Percentiles rank a stretch among this genome's conserved stretches.
phyloP scores from a whole-genome alignment of 345 rosid genomes.

The Citropsis articulata region DNA sequence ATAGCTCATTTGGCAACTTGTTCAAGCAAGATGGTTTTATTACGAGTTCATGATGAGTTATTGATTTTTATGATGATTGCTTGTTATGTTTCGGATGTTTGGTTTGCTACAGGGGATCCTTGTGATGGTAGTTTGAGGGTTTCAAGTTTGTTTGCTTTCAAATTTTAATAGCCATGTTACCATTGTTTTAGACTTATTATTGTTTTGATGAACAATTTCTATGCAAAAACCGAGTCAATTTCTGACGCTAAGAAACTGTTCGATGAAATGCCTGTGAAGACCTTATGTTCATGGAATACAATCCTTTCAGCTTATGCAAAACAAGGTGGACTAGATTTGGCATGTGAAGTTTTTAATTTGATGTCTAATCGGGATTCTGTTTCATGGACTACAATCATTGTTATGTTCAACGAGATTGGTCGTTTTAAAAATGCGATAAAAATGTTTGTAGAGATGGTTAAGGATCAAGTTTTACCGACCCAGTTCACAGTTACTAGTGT shows the following conservation, averaged over 20 bases:
- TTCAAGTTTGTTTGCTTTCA: no score
- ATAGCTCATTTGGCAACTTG: background rate
- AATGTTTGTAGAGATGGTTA: conserved; percentile 50
- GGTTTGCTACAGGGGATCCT: background rate
- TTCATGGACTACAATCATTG: conserved; percentile 78
- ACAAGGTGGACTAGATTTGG: conserved; percentile 43
- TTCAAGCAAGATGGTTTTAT: background rate
- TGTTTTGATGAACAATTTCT: no score
- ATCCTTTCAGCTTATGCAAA: conserved; percentile 67
- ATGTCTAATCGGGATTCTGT: conserved; percentile 71
- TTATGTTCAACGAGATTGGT: conserved; percentile 55
- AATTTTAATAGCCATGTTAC: no score
- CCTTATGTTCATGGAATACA: conserved; percentile 75
- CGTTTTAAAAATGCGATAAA: conserved; percentile 44
- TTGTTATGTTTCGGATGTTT: background rate
- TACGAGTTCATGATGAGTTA: background rate
- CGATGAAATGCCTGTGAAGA: conserved; percentile 82
- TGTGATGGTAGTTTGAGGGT: no score
- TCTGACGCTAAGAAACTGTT: conserved; percentile 56
- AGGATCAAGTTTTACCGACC: conserved; percentile 47
- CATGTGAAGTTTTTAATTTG: conserved; percentile 39
- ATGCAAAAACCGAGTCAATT: conserved; percentile 43
- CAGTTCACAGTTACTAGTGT: conserved; percentile 69
- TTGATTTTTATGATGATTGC: background rate
- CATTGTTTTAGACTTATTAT: no score